Conservation (phyloP, 2,329 filamentous ascomycete genomes). For the Beauveria sp. region DNA sequence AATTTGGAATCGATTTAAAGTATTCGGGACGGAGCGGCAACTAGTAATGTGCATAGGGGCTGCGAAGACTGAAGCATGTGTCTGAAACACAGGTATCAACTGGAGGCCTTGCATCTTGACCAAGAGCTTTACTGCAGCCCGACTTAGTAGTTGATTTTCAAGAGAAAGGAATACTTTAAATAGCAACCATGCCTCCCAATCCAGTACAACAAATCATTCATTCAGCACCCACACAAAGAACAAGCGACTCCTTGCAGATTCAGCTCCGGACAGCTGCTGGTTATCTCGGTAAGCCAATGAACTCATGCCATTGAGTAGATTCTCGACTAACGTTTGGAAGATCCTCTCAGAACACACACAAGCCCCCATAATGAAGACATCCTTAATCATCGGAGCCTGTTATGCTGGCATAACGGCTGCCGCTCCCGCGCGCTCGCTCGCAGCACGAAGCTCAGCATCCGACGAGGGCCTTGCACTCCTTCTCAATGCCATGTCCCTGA, state of each 20-base stretch:
- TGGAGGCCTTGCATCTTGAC: neutral
- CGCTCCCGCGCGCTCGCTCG: neutral
- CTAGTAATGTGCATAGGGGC: neutral
- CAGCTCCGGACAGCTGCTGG: neutral
- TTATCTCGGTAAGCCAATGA: neutral
- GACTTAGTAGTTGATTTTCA: neutral
- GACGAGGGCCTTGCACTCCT: neutral
- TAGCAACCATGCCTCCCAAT: neutral
- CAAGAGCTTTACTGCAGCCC: neutral
- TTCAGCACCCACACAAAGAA: neutral
- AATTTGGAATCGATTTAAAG: constrained; percentile 5
- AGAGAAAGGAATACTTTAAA: neutral
- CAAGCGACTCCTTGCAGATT: neutral
- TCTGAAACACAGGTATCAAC: constrained; percentile 6
- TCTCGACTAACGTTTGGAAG: neutral
- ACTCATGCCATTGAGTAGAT: neutral
- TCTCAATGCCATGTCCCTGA: neutral
- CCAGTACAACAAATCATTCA: neutral
- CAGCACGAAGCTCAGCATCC: neutral
- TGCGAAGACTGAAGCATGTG: neutral
- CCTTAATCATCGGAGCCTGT: neutral
- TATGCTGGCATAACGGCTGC: constrained; percentile 3
- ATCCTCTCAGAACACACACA: neutral
- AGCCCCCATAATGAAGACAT: neutral
- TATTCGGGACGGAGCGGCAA: neutral